Evolutionary conservation across 2,329 filamentous ascomycete species (phyloP), one percentile per base, ranked within the genome.

Genomic region (Amesomyces nigricolor): DNA sequence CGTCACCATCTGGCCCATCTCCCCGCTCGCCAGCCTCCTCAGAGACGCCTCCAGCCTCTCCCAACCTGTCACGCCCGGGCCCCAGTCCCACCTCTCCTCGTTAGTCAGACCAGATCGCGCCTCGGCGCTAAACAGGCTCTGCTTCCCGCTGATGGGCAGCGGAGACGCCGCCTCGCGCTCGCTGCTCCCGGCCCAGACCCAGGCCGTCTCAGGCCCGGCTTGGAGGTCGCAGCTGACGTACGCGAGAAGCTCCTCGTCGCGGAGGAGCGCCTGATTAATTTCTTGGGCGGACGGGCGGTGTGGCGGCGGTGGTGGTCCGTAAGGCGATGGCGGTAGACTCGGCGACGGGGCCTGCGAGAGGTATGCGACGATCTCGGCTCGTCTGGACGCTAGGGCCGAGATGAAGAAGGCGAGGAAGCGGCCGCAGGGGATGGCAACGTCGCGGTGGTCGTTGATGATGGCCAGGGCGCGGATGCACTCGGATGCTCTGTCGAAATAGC

Each of bases 171-270:
- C 58, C 42, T 78, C 77, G 42, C 70, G 69, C 63, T 87, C 85
- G 37, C 78, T 78, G 38, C 78, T 77, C 30, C 80, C 78, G 64
- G 80, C 73, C 92, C 91, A 96, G 4, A 91, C 81, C 92, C 92
- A 97, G 11, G 86, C 85, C 37, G 82, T 82, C 51, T 91, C 86
- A 0, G 79, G 77, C n/a, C 80, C 83, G 1, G 86, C 88, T 71
- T 97, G 92, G 65, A 95, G 77, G 71, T 97, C 94, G 0, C 86
- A 88, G 30, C 88, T 92, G 1, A 88, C 83, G 64, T 96, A 96
- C 0, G 86, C 89, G 29, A 97, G 74, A 63, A 97, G 80, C 68
- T 96, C 92, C 67, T 97, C 91, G 65, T 99, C 91, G 3, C 78
- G 76, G 45, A 75, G 47, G 16, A 79, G 63, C 1, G 68, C 65